phyloP scores from a whole-genome alignment of 2,329 filamentous ascomycete genomes.

The Fusarium foetens region DNA sequence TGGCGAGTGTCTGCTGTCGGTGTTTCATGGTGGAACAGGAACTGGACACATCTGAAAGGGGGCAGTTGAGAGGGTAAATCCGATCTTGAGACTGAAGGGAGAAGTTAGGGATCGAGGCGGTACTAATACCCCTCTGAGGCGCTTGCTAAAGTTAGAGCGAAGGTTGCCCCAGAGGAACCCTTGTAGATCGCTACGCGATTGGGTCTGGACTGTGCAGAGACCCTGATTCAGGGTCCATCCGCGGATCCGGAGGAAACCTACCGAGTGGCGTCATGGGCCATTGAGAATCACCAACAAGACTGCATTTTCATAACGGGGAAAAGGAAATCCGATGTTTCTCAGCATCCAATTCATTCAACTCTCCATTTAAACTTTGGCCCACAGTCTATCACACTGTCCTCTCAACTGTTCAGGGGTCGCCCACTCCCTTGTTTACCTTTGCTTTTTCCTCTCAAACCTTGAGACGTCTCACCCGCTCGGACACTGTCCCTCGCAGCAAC shows the following conservation, averaged over 20 bases:
- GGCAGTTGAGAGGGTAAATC: background rate
- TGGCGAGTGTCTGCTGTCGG: conserved; percentile 3
- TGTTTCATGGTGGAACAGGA: conserved; percentile 5
- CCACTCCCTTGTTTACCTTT: background rate
- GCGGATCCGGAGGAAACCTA: conserved; percentile 16
- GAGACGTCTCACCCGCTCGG: background rate
- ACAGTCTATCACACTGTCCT: background rate
- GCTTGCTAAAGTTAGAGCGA: background rate
- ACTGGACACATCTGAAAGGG: background rate
- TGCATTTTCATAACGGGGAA: background rate
- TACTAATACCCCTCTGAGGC: conserved; percentile 21
- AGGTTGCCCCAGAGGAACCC: background rate
- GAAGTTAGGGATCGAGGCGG: conserved; percentile 1
- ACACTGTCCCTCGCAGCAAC: background rate
- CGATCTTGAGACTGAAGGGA: conserved; percentile 9
- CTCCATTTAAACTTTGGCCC: background rate
- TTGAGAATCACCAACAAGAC: background rate
- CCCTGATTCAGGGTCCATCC: conserved; percentile 25
- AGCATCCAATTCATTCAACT: background rate
- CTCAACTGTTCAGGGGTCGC: background rate
- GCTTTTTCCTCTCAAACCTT: background rate
- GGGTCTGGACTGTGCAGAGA: conserved; percentile 6
- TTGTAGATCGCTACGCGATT: conserved; percentile 17
- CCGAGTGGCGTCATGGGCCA: background rate
- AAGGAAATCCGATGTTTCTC: background rate